Base-by-base conservation (phyloP, 1,284 basidiomycete species). In the Phellopilus nigrolimitatus region DNA sequence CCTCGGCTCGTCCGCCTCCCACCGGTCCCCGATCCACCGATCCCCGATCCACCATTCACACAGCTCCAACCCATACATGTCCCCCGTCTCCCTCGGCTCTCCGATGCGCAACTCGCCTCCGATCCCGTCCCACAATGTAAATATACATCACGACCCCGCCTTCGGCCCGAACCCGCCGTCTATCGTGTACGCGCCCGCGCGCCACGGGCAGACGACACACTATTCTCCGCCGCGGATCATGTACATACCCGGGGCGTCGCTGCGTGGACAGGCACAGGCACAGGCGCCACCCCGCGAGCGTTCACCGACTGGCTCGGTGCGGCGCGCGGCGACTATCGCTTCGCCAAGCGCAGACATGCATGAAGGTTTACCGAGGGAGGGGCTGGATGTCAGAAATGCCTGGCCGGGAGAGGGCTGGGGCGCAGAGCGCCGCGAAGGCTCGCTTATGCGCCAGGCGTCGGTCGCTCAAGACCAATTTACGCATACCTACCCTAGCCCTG, bases 101-200 rank as follows among this genome's bases (percentile, higher is more conserved):
- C 43, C 27, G 31, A 52, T 37, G 17, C 44, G 43, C 10, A 42
- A 25, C 19, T 45, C 52, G 15, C 41, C 40, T 3, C 17, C 47
- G 9, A 36, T 13, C 12, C 47, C 39, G 12, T 30, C n/a, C 15
- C 24, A 9, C 17, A 27, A 39, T 24, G 46, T 3, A 6, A 17
- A 4, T 17, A 17, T 15, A 4, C 44, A 9, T 36, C 24, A 27
- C 8, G 45, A 48, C 31, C 31, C 31, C 17, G 33, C 39, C 4
- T n/a, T 15, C 1, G 53, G 53, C 3, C 48, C 48, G 21, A 34
- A 48, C 25, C 74, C 75, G 17, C 77, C 75, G 19, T 66, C 77
- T 45, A 77, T 78, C 56, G 67, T 78, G 49, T 79, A 79, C 60
- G 75, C 77, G 28, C 72, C 77, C 15, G 66, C 73, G 21, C 71